Evolutionary conservation across 176 grass and related monocot genomes (phyloP).

Genomic region (Carex pumila): DNA sequence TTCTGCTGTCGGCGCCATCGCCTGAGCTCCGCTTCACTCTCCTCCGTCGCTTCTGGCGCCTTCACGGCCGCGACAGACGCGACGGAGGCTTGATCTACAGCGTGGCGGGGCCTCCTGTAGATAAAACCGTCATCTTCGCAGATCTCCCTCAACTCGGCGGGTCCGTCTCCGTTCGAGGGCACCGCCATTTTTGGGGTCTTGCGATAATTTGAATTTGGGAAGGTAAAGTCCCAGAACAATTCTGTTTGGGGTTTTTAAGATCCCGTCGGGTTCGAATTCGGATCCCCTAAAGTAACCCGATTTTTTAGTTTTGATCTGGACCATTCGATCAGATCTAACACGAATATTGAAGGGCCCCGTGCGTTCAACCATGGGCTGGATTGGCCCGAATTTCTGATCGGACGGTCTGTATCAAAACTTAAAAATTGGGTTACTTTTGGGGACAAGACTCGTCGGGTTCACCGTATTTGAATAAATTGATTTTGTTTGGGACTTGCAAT

Average conservation of each 20-base stretch:
- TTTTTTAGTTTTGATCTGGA: no score
- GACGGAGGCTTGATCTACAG: neutral
- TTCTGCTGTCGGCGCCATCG: conserved; percentile 18
- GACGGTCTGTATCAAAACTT: no score
- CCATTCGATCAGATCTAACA: no score
- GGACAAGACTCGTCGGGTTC: neutral
- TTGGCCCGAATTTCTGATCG: no score
- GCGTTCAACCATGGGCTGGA: no score
- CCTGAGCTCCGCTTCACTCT: conserved; percentile 8
- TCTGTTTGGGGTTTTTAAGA: neutral
- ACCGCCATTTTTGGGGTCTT: neutral
- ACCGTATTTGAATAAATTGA: neutral
- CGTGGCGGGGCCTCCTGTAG: conserved; percentile 34
- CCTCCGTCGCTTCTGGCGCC: neutral
- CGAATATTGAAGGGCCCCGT: no score
- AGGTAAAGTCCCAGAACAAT: neutral
- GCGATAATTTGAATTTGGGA: conserved; percentile 12
- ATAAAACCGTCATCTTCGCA: conserved; percentile 46
- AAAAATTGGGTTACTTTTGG: no score
- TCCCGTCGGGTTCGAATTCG: neutral
- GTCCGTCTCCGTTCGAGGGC: conserved; percentile 1
- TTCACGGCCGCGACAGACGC: neutral
- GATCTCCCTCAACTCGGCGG: conserved; percentile 38
- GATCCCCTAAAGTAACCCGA: no score
- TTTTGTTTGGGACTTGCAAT: neutral